Base-by-base conservation (phyloP, 1,284 basidiomycete genomes). In the Chondrostereum purpureum region DNA sequence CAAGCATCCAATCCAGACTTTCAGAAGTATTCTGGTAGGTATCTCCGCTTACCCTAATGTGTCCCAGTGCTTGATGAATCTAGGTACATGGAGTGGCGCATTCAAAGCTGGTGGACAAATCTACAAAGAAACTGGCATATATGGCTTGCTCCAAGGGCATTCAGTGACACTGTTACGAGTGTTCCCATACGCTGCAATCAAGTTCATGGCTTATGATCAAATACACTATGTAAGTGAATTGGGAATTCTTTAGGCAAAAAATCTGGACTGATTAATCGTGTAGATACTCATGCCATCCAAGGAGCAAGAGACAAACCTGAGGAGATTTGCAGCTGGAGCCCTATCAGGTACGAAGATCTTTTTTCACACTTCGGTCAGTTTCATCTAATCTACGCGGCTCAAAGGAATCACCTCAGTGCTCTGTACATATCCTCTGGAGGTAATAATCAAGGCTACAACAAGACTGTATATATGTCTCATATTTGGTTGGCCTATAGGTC, bases 1-100 rank as follows among this genome's bases (percentile, higher is more conserved):
- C 96, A 99, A 64, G 92, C 96, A 0, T 92, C 91, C 6, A 96
- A 96, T 63, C 89, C 91, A 1, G 94, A 98, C 51, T 99, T 91
- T 60, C 78, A 80, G 60, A 89, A 94, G 65, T 99, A 95, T 69
- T 81, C 92, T 51, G 94, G 93, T 88, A 54, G 43, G 72, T 20
- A 43, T 46, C 23, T 45, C 20, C 39, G 21, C 36, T 17, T 42
- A 3, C 43, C 40, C 20, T n/a, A 21, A 17, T 14, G 50, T 21
- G 39, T 14, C 50, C 27, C 8, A 31, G 14, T 45, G 23, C 21
- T 16, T 27, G 24, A 13, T 42, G 16, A 8, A 13, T 11, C 16
- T 42, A 88, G 90, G 90, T 38, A 77, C 83, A 16, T 94, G 89
- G 85, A 80, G 78, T 51, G 92, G 96, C 23, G 83, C 92, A 13